Conservation (phyloP, 2,329 filamentous ascomycete genomes). For the Diaporthe sp. region DNA sequence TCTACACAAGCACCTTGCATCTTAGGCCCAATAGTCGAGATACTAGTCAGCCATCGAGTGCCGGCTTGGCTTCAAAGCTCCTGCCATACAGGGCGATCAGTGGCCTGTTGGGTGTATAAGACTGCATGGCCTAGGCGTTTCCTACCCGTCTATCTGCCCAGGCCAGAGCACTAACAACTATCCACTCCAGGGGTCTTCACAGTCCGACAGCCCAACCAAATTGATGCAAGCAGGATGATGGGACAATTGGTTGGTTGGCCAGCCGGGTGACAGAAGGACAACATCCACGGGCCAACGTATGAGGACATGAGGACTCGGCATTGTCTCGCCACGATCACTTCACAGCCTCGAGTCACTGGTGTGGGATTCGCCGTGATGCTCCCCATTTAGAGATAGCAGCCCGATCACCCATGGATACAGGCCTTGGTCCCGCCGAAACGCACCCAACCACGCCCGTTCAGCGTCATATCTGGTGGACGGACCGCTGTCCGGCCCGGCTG, state of each 20-base stretch:
- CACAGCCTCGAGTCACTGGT: not conserved
- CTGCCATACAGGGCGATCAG: no score
- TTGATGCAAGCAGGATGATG: no score
- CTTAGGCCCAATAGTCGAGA: slow-evolving; percentile 12
- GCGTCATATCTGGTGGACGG: slow-evolving; percentile 13
- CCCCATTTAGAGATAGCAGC: not conserved
- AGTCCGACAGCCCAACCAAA: not conserved
- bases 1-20: not conserved
- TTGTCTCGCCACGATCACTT: not conserved
- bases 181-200: not conserved
- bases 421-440: not conserved
- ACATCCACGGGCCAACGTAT: not conserved
- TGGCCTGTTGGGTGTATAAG: not conserved
- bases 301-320: not conserved
- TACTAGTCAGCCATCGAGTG: not conserved
- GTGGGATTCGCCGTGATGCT: not conserved
- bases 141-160: not conserved
- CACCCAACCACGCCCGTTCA: not conserved
- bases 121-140: not conserved
- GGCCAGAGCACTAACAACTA: not conserved
- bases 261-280: not conserved
- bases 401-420: not conserved
- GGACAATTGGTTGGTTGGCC: not conserved
- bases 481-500: slow-evolving; percentile 22
- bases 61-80: not conserved